These are phyloP conservation scores for Hanseniaspora vineae DNA, from an alignment of 805 yeast species.

Conservation along the genomic window DNA sequence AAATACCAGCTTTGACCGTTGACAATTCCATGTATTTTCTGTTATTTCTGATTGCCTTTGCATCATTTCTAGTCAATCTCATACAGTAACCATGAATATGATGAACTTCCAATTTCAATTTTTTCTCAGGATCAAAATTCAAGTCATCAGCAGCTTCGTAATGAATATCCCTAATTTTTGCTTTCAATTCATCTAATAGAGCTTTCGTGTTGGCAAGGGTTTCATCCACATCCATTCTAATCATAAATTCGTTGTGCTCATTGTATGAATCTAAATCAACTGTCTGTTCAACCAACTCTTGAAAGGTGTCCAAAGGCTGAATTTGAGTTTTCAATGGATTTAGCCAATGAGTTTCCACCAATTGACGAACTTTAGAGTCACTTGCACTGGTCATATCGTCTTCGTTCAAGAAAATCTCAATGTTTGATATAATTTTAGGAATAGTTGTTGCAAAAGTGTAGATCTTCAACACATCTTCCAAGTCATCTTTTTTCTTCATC, in stretches of 20 bases:
- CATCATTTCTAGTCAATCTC: constrained; percentile 83
- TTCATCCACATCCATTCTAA: constrained; percentile 84
- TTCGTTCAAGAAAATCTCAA: constrained; percentile 32
- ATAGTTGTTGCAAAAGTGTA: constrained; percentile 66
- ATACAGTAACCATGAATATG: constrained; percentile 89
- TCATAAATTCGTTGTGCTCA: constrained; percentile 61
- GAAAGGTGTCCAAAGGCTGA: constrained; percentile 47
- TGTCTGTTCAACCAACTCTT: constrained; percentile 84
- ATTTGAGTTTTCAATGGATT: constrained; percentile 38
- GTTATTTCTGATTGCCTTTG: constrained; percentile 55
- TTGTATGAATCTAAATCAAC: constrained; percentile 77
- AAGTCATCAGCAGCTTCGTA: constrained; percentile 57
- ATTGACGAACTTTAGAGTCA: constrained; percentile 15
- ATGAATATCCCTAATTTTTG: constrained; percentile 48
- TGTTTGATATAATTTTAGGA: constrained; percentile 50
- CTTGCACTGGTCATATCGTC: constrained; percentile 13
- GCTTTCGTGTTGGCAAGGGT: constrained; percentile 47
- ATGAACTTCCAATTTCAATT: constrained; percentile 80
- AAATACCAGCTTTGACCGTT: constrained; percentile 92
- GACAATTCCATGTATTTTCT: constrained; percentile 60
- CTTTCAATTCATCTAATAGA: constrained; percentile 41
- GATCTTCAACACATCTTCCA: constrained; percentile 82
- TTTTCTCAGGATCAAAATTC: constrained; percentile 72
- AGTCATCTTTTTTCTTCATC: constrained; percentile 33
- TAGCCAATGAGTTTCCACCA: constrained; percentile 43